phyloP scores from a whole-genome alignment of 192 early-diverging fungal species.

The Rhizophagus prolifer region DNA sequence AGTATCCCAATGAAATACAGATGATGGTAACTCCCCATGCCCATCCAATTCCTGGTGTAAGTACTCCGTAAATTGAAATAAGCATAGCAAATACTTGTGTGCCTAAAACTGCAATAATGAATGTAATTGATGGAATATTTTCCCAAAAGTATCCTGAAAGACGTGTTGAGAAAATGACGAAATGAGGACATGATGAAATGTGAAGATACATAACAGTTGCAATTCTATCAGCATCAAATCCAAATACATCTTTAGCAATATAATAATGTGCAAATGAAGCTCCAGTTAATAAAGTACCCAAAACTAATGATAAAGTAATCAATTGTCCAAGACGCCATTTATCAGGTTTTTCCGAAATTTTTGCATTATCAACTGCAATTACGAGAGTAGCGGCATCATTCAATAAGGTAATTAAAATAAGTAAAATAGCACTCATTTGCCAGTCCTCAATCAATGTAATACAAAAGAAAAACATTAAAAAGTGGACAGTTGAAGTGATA shows the following conservation, averaged over 20 bases:
- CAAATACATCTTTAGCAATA: conserved; percentile 66
- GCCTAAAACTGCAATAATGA: conserved; percentile 78
- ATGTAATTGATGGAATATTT: conserved; percentile 76
- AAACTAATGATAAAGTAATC: conserved; percentile 74
- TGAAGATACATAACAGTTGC: conserved; percentile 94
- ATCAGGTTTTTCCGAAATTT: conserved; percentile 86
- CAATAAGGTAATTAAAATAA: conserved; percentile 88
- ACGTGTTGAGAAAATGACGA: conserved; percentile 94
- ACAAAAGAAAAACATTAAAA: conserved; percentile 94
- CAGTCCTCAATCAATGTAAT: conserved; percentile 80
- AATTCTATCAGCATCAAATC: conserved; percentile 47
- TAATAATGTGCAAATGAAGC: conserved; percentile 87
- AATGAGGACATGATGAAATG: conserved; percentile 88
- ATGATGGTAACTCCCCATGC: conserved; percentile 74
- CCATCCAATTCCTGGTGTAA: conserved; percentile 70
- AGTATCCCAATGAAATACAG: conserved; percentile 75
- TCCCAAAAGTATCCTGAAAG: conserved; percentile 85
- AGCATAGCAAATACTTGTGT: conserved; percentile 91
- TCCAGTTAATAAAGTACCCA: conserved; percentile 71
- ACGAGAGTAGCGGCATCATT: conserved; percentile 92
- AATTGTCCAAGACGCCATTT: conserved; percentile 96
- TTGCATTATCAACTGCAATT: conserved; percentile 90
- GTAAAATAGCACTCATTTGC: conserved; percentile 73
- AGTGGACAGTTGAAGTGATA: conserved; percentile 95
- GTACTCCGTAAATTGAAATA: conserved; percentile 68